phyloP scores from a whole-genome alignment of 768 basidiomycete species.

The Amanita thiersii region DNA sequence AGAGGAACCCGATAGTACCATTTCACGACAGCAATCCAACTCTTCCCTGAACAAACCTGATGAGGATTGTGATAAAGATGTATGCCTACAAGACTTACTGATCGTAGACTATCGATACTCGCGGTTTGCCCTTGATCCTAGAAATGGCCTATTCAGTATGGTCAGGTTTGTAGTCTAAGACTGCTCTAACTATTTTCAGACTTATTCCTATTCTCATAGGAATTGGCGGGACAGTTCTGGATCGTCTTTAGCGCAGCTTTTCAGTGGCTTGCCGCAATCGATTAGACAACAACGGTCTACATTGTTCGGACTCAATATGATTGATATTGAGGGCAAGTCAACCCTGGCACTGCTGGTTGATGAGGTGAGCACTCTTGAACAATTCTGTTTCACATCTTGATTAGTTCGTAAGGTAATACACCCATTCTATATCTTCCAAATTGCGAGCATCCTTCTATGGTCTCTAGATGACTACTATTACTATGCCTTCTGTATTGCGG shows the following conservation, averaged over 20 bases:
- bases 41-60: slow-evolving; percentile 21
- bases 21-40: slow-evolving; percentile 16
- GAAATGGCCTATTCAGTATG: slow-evolving; percentile 74
- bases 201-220: slow-evolving; percentile 30
- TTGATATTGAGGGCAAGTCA: slow-evolving; percentile 88
- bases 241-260: slow-evolving; percentile 53
- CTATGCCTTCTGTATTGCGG: slow-evolving; percentile 93
- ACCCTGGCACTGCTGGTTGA: slow-evolving; percentile 73
- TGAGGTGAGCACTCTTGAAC: slow-evolving; percentile 53
- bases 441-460: slow-evolving; percentile 92
- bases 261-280: slow-evolving; percentile 49
- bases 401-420: slow-evolving; percentile 63
- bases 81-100: slow-evolving; percentile 43
- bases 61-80: slow-evolving; percentile 23
- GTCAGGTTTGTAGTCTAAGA: slow-evolving; percentile 46
- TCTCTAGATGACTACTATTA: slow-evolving; percentile 93
- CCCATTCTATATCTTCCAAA: slow-evolving; percentile 98
- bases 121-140: slow-evolving; percentile 80
- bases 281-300: slow-evolving; percentile 56
- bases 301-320: slow-evolving; percentile 79
- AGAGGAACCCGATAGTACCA: slow-evolving; percentile 3
- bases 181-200: slow-evolving; percentile 1
- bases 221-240: slow-evolving; percentile 87
- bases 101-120: slow-evolving; percentile 90
- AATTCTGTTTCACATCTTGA: slow-evolving; percentile 5